phyloP scores from a whole-genome alignment of 2,329 filamentous ascomycete species.

The Elsinoe perseae region DNA sequence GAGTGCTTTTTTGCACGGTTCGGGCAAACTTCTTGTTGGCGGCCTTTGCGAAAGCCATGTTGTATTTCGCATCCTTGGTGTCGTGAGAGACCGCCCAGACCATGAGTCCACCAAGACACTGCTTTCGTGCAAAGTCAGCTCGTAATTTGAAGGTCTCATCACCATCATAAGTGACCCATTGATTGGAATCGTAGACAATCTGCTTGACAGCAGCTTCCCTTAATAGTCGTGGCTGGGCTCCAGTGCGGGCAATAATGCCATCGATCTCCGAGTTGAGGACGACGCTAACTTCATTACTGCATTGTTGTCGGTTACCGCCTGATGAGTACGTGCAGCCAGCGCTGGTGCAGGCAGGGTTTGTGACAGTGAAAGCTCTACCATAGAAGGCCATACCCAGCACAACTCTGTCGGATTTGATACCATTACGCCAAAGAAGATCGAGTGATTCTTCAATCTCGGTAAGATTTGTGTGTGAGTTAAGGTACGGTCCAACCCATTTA shows the following conservation, averaged over 20 bases:
- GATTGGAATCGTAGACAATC: conserved; percentile 29
- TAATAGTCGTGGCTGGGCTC: conserved; percentile 17
- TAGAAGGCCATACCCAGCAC: conserved; percentile 43
- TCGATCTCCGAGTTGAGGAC: conserved; percentile 22
- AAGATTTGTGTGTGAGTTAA: conserved; percentile 38
- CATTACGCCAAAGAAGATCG: conserved; percentile 41
- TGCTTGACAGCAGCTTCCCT: conserved; percentile 24
- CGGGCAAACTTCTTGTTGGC: neutral
- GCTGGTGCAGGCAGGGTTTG: conserved; percentile 19
- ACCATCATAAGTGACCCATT: conserved; percentile 37
- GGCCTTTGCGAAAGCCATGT: neutral
- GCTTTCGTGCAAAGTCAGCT: conserved; percentile 26
- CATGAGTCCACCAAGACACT: conserved; percentile 26
- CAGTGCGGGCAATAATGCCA: conserved; percentile 19
- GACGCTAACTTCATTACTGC: conserved; percentile 22
- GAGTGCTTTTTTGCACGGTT: neutral
- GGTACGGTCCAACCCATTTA: conserved; percentile 25
- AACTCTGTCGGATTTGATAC: conserved; percentile 36
- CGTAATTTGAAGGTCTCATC: conserved; percentile 30
- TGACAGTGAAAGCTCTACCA: conserved; percentile 31
- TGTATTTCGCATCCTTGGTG: neutral
- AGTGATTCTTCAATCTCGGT: conserved; percentile 39
- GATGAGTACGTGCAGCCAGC: conserved; percentile 19
- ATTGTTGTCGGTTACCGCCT: conserved; percentile 23
- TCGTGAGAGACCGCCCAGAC: conserved; percentile 25